phyloP scores from a whole-genome alignment of 345 rosid genomes.

The Trapa incisa region DNA sequence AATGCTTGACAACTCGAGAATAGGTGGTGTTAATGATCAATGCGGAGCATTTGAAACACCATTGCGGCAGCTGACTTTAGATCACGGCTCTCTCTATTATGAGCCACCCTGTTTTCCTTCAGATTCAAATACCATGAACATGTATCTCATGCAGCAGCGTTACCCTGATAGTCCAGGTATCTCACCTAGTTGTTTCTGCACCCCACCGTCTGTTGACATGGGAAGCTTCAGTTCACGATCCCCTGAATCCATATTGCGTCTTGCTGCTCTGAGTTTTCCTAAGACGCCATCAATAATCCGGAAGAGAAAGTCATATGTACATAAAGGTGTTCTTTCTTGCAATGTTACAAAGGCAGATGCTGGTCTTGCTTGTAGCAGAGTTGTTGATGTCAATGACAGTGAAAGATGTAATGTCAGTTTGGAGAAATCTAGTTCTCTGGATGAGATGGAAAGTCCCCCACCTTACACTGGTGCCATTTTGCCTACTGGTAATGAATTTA shows the following conservation, averaged over 20 bases:
- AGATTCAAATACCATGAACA: conserved; percentile 27
- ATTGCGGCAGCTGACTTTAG: conserved; percentile 23
- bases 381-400: conserved; percentile 15
- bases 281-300: conserved; percentile 86
- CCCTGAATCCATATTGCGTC: conserved; percentile 64
- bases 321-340: conserved; percentile 17
- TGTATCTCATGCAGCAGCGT: conserved; percentile 21
- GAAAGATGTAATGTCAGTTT: conserved; percentile 22
- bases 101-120: conserved; percentile 31
- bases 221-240: conserved; percentile 30
- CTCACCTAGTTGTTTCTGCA: conserved; percentile 66
- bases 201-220: conserved; percentile 62
- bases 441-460: conserved; percentile 23
- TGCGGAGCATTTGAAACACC: conserved; percentile 17
- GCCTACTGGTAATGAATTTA: conserved; percentile 37
- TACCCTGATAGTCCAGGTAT: conserved; percentile 31
- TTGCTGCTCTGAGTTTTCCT: conserved; percentile 72
- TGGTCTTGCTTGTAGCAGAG: conserved; percentile 18
- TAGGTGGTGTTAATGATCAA: conserved; percentile 18
- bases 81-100: conserved; percentile 41
- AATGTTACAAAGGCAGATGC: conserved; percentile 18
- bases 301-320: conserved; percentile 40
- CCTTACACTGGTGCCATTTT: conserved; percentile 20
- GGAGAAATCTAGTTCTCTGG: conserved; percentile 22
- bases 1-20: background rate